These are phyloP conservation scores for Pichia sp. DNA, from an alignment of 1,139 yeast species.

Conservation along the genomic window DNA sequence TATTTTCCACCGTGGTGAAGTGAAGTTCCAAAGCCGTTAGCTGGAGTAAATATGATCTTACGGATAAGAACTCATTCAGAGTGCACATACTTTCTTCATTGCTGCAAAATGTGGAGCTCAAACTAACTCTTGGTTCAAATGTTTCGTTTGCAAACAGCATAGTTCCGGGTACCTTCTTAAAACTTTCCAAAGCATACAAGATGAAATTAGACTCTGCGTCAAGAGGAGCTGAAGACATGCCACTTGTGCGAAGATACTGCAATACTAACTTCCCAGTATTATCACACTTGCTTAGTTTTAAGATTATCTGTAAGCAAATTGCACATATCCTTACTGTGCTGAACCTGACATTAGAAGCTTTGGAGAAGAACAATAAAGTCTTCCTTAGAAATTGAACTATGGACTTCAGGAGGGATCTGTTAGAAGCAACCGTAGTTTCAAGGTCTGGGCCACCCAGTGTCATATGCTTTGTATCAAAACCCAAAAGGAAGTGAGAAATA, in stretches of 20 bases:
- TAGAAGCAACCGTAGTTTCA: conserved; percentile 42
- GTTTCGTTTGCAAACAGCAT: conserved; percentile 43
- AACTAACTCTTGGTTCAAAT: conserved; percentile 36
- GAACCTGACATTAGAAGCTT: conserved; percentile 35
- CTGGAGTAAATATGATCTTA: conserved; percentile 56
- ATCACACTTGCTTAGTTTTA: conserved; percentile 51
- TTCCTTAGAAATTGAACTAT: conserved; percentile 43
- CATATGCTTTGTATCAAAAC: conserved; percentile 40
- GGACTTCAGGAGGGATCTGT: conserved; percentile 48
- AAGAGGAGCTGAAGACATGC: conserved; percentile 4
- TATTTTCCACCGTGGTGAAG: conserved; percentile 42
- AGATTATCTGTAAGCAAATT: conserved; percentile 50
- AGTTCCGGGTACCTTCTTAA: conserved; percentile 42
- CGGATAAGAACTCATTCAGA: conserved; percentile 53
- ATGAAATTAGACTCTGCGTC: conserved; percentile 36
- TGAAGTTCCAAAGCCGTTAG: conserved; percentile 70
- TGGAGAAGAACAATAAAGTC: conserved; percentile 29
- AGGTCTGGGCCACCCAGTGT: conserved; percentile 16
- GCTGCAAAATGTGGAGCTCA: conserved; percentile 31
- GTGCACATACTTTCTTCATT: conserved; percentile 42
- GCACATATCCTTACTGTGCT: conserved; percentile 54
- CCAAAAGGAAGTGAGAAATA: conserved; percentile 70
- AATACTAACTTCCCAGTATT: conserved; percentile 48
- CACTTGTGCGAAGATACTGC: conserved; percentile 40
- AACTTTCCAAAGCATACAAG: conserved; percentile 43